phyloP scores from a whole-genome alignment of 768 basidiomycete species.

The Suillus subalutaceus region DNA sequence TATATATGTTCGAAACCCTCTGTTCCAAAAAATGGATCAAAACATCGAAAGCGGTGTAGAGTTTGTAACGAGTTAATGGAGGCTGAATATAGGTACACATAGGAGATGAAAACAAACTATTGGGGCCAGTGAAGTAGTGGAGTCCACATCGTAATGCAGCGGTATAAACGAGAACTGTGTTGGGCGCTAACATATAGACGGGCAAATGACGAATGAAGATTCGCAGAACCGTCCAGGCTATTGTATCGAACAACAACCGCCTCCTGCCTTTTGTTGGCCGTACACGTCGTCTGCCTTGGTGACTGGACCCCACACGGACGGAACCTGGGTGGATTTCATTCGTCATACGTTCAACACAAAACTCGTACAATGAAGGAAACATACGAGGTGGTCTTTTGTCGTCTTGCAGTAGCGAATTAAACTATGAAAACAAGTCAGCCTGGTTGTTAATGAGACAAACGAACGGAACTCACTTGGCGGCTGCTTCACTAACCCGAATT shows the following conservation, averaged over 20 bases:
- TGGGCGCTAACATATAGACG: slow-evolving; percentile 10
- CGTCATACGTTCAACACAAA: slow-evolving; percentile 13
- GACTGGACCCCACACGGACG: slow-evolving; percentile 97
- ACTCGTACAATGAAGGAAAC: slow-evolving; percentile 21
- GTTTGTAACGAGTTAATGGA: slow-evolving; percentile 7
- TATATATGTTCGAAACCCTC: not conserved
- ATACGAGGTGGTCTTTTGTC: slow-evolving; percentile 69
- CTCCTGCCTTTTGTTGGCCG: slow-evolving; percentile 61
- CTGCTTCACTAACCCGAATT: slow-evolving; percentile 74
- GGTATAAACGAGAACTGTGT: slow-evolving; percentile 13
- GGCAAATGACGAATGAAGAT: not conserved
- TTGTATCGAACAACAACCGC: slow-evolving; percentile 63
- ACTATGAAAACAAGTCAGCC: slow-evolving; percentile 38
- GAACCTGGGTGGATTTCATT: slow-evolving; percentile 57
- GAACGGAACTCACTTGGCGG: slow-evolving; percentile 49
- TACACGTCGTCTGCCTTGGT: slow-evolving; percentile 92
- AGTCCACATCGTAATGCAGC: slow-evolving; percentile 21
- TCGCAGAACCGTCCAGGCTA: slow-evolving; percentile 28
- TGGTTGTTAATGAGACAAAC: slow-evolving; percentile 10
- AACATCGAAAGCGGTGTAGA: slow-evolving; percentile 5
- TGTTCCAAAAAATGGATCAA: slow-evolving; percentile 3
- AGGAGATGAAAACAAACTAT: slow-evolving; percentile 9
- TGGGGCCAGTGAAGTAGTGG: slow-evolving; percentile 14
- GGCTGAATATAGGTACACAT: slow-evolving; percentile 19
- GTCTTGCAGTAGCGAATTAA: slow-evolving; percentile 75